These are phyloP conservation scores for Cetradonia linearis DNA, from an alignment of 495 filamentous ascomycete species.

Conservation along the genomic window DNA sequence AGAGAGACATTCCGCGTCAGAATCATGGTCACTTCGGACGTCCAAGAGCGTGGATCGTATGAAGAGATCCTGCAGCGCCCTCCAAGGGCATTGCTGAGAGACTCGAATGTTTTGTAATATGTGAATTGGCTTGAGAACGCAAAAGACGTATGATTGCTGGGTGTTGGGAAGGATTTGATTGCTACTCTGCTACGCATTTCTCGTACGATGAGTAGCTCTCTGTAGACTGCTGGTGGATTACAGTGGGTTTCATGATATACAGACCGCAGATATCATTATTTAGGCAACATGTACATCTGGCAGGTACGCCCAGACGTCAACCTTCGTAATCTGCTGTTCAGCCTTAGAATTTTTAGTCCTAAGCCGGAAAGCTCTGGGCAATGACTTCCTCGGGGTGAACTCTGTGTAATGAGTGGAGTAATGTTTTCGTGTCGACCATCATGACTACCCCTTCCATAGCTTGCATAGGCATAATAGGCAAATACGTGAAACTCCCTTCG, in stretches of 20 bases:
- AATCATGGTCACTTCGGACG: not conserved
- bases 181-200: not conserved
- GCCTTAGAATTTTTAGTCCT: too few species aligned
- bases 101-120: not conserved
- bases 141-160: too few species aligned
- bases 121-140: not conserved
- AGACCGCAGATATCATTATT: not conserved
- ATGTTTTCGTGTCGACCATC: too few species aligned
- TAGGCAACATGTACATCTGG: not conserved
- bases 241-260: too few species aligned
- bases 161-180: too few species aligned
- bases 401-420: too few species aligned
- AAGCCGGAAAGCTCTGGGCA: too few species aligned
- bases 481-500: constrained; percentile 50
- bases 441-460: constrained; percentile 62
- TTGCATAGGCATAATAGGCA: constrained; percentile 86
- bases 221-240: not conserved
- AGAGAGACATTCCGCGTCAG: too few species aligned
- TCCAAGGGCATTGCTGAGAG: not conserved
- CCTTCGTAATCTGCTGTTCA: too few species aligned
- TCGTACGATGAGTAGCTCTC: not conserved
- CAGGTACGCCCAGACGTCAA: too few species aligned
- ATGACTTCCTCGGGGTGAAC: too few species aligned
- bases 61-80: not conserved
- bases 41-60: not conserved